Conservation (phyloP, 345 rosid species). For the Eucalyptus tenuipes region DNA sequence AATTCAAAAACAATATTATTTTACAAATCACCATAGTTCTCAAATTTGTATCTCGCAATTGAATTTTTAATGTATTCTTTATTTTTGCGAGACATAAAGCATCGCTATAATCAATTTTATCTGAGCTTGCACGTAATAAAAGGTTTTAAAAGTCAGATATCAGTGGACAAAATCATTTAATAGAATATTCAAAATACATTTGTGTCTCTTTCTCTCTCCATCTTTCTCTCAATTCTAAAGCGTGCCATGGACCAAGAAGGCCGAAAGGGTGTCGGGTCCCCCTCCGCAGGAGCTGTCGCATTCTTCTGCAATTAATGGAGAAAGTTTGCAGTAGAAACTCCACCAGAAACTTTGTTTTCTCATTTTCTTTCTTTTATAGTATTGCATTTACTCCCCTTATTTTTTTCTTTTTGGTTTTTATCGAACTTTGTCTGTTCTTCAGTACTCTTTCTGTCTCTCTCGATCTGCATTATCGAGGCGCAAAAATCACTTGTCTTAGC, state of each 20-base stretch:
- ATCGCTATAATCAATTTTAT: not conserved
- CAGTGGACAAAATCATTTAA: not conserved
- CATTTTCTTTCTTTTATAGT: not conserved
- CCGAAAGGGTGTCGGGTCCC: not conserved
- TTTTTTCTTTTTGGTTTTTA: not conserved
- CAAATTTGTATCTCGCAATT: not conserved
- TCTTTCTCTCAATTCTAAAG: not conserved
- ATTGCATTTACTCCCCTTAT: not conserved
- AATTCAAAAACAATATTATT: not conserved
- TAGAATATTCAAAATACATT: not conserved
- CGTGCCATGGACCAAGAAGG: not conserved
- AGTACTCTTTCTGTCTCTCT: not conserved
- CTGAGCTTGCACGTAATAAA: not conserved
- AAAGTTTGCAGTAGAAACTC: not conserved
- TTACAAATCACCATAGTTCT: not conserved
- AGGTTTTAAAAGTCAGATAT: not conserved
- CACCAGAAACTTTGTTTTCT: not conserved
- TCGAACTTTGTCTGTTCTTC: not conserved
- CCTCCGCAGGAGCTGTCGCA: not conserved
- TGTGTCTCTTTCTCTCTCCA: not conserved
- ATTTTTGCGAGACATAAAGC: not conserved
- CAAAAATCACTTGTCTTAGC: not conserved
- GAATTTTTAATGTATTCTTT: not conserved
- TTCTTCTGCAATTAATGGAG: not conserved
- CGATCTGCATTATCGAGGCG: not conserved